A percentile compares a stretch with the other conserved stretches of the same genome.
These are phyloP conservation scores for Beauveria australis DNA, from an alignment of 2,329 filamentous ascomycete genomes.

Conservation along the genomic window DNA sequence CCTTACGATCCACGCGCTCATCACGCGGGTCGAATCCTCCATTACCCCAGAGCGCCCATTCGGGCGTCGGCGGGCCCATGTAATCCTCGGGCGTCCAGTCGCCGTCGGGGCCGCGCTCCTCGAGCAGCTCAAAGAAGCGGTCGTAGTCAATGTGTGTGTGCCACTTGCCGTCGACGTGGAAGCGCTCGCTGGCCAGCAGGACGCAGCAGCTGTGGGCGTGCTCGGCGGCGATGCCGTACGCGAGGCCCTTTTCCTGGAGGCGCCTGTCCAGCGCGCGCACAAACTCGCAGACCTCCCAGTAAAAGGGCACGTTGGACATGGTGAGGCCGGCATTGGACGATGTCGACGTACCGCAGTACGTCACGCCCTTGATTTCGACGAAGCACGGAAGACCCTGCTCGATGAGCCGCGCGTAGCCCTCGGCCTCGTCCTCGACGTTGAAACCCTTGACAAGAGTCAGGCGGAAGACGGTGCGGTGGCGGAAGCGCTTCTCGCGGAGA, in stretches of 20 bases:
- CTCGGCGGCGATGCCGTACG: constrained; percentile 88
- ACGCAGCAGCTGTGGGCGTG: constrained; percentile 94
- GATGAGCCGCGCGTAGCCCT: constrained; percentile 83
- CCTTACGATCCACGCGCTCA: constrained; percentile 79
- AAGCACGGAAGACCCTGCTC: constrained; percentile 83
- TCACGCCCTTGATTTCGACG: constrained; percentile 93
- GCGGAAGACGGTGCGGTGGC: constrained; percentile 88
- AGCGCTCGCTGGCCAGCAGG: constrained; percentile 73
- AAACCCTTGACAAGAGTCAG: constrained; percentile 96
- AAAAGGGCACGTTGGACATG: constrained; percentile 98
- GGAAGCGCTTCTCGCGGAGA: constrained; percentile 69
- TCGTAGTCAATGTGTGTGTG: constrained; percentile 88
- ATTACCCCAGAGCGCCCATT: constrained; percentile 92
- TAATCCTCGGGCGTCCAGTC: constrained; percentile 87
- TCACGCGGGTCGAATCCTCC: constrained; percentile 92
- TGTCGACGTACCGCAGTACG: constrained; percentile 87
- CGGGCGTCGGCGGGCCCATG: constrained; percentile 72
- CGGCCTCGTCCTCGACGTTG: constrained; percentile 89
- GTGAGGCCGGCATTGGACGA: constrained; percentile 76
- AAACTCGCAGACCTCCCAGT: constrained; percentile 80
- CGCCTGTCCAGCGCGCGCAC: constrained; percentile 66
- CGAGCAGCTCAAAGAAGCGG: constrained; percentile 76
- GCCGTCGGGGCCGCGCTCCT: constrained; percentile 55
- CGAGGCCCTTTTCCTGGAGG: constrained; percentile 60
- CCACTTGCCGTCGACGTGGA: constrained; percentile 71